phyloP scores from a whole-genome alignment of 179 eudicot species.

The Silene vulgaris region DNA sequence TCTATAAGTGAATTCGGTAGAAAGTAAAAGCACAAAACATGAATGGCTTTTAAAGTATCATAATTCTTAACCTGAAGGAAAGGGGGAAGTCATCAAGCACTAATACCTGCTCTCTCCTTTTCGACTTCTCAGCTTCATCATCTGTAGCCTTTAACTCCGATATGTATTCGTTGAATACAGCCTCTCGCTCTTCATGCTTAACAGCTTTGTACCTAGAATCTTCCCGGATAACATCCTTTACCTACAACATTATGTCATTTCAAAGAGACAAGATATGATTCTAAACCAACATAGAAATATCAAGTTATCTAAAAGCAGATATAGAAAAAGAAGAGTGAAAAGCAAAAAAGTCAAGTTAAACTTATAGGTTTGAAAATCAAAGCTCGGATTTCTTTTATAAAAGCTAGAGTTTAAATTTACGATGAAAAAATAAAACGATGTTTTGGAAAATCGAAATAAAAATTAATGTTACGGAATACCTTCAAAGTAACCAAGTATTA shows the following conservation, averaged over 20 bases:
- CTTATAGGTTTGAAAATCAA: no score
- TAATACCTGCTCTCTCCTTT: slow-evolving; percentile 80
- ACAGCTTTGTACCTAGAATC: slow-evolving; percentile 86
- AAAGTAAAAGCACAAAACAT: not conserved
- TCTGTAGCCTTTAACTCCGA: slow-evolving; percentile 66
- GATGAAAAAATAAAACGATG: no score
- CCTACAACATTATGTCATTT: slow-evolving; percentile 37
- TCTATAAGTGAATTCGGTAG: not conserved
- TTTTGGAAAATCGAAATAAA: no score
- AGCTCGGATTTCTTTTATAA: no score
- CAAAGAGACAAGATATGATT: slow-evolving; percentile 6
- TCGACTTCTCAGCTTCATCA: slow-evolving; percentile 56
- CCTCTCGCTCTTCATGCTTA: slow-evolving; percentile 83
- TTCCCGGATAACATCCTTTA: slow-evolving; percentile 74
- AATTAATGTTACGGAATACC: no score
- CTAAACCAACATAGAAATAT: not conserved
- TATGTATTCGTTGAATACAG: slow-evolving; percentile 66
- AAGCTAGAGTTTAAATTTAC: no score
- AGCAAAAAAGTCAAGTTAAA: no score
- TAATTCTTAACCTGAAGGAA: not conserved
- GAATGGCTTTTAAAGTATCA: not conserved
- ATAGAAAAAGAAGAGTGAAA: no score
- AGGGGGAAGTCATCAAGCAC: slow-evolving; percentile 3
- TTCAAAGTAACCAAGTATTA: no score
- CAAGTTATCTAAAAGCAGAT: not conserved